Base-by-base conservation (phyloP, 2,329 filamentous ascomycete species). In the Nigrospora sphaerica region DNA sequence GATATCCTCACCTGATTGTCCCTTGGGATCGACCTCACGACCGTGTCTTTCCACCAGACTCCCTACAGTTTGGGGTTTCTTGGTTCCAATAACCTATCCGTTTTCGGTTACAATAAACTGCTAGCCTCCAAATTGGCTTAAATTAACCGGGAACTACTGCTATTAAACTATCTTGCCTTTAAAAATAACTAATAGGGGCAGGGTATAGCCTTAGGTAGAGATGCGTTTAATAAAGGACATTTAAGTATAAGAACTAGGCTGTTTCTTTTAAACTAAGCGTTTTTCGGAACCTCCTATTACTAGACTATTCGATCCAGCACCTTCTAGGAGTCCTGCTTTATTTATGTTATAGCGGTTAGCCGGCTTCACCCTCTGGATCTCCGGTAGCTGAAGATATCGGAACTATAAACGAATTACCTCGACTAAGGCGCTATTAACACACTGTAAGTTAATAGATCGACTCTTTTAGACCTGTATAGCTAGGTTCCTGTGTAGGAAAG, bases 21-120 rank as follows among this genome's bases (percentile, higher is more conserved):
- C 19, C 19, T 23, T 23, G 19, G 19, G 19, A 23, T 23, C 19
- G 19, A 23, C 19, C 19, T 23, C 19, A 23, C 19, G 19, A 23
- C 19, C 19, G 19, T 23, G 19, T 23, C 19, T 23, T 23, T 23
- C 19, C 19, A 23, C 19, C 19, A 23, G 19, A 23, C 19, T 23
- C 19, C 19, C 19, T 23, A 23, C 19, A 23, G 19, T 23, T 23
- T 23, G 19, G 19, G 19, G 19, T 23, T 23, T 23, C 19, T 23
- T 23, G 19, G 19, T 23, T 23, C 19, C 19, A 23, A 23, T 23
- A 23, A 23, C 19, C 38, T 2, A 46, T 18, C 45, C 38, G 33
- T 46, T 46, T 38, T 42, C 45, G 7, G 39, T 46, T 19, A n/a
- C 16, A 28, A 17, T 37, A 33, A 46, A 46, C 34, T 36, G 23